phyloP scores from a whole-genome alignment of 495 filamentous ascomycete species.

The Xylaria grammica region DNA sequence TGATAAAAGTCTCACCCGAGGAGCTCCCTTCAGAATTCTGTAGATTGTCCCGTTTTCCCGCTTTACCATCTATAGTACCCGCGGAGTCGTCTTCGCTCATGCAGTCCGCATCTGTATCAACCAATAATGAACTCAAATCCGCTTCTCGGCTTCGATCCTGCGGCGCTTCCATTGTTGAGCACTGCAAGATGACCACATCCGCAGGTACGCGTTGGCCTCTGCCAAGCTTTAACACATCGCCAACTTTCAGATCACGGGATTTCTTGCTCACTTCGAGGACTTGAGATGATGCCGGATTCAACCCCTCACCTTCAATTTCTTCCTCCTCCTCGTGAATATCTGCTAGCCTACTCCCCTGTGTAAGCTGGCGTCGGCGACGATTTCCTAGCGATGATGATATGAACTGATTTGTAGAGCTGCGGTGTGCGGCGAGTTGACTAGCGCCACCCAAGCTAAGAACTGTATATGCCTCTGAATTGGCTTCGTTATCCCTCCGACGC shows the following conservation, averaged over 20 bases:
- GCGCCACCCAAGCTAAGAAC: slow-evolving; percentile 71
- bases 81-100: slow-evolving; percentile 18
- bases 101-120: slow-evolving; percentile 42
- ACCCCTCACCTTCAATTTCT: slow-evolving; percentile 50
- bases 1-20: slow-evolving; percentile 90
- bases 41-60: slow-evolving; percentile 22
- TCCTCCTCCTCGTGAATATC: slow-evolving; percentile 62
- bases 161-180: slow-evolving; percentile 66
- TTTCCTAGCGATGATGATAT: slow-evolving; percentile 43
- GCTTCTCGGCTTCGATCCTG: slow-evolving; percentile 34
- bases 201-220: slow-evolving; percentile 93
- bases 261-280: slow-evolving; percentile 73
- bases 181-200: slow-evolving; percentile 92
- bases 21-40: slow-evolving; percentile 37
- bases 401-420: slow-evolving; percentile 40
- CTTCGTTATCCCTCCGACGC: slow-evolving; percentile 85
- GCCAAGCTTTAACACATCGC: slow-evolving; percentile 87
- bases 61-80: not conserved
- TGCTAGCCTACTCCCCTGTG: slow-evolving; percentile 47
- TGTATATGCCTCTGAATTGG: slow-evolving; percentile 89
- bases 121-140: slow-evolving; percentile 44
- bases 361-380: slow-evolving; percentile 35
- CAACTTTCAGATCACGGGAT: slow-evolving; percentile 89
- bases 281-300: slow-evolving; percentile 40
- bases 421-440: slow-evolving; percentile 33